Evolutionary conservation across 2,329 filamentous ascomycete species (phyloP), one percentile per base, ranked within the genome.

Genomic region (Davidsoniella virescens): DNA sequence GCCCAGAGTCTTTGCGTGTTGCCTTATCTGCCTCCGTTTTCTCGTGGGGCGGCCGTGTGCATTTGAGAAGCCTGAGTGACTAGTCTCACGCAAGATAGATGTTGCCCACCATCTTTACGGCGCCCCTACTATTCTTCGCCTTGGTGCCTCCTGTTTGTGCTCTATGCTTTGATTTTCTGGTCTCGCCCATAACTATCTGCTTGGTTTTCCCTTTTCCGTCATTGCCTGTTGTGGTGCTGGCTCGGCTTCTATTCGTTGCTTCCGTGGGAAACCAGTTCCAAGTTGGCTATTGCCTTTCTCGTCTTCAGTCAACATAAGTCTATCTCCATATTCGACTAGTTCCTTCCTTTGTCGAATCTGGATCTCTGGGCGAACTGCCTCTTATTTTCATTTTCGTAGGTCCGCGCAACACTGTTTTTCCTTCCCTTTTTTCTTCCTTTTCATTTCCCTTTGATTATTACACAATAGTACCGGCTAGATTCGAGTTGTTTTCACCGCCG

Each of bases 241-340:
- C 10, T 16, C 25, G 4, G 12, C 23, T n/a, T 18, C 25, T 17
- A 8, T 46, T 16, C 36, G n/a, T 36, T 17, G 16, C 12, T 33
- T 33, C 12, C 26, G 26, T 29, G 26, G 26, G 7, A 29, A 33
- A 18, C n/a, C 14, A 16, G 16, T 10, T 37, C 18, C 17, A 47
- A 42, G 17, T 16, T n/a, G 23, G 45, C 36, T 41, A 23, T 42
- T 42, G 47, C 47, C 38, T 43, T 26, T 25, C 47, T 23, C 47
- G 47, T 49, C 41, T 42, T 42, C 37, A 41, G 37, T 49, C 47
- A 49, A 18, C 33, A 18, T 18, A 38, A 44, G 39, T 44, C 20
- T 5, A 23, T 23, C 4, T 45, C 47, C 41, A 50, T 36, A 39
- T 33, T 33, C 6, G 29, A 33, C 14, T 33, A 17, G 25, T 42